Conservation (phyloP, 2,329 filamentous ascomycete species). For the Didymella lethalis region DNA sequence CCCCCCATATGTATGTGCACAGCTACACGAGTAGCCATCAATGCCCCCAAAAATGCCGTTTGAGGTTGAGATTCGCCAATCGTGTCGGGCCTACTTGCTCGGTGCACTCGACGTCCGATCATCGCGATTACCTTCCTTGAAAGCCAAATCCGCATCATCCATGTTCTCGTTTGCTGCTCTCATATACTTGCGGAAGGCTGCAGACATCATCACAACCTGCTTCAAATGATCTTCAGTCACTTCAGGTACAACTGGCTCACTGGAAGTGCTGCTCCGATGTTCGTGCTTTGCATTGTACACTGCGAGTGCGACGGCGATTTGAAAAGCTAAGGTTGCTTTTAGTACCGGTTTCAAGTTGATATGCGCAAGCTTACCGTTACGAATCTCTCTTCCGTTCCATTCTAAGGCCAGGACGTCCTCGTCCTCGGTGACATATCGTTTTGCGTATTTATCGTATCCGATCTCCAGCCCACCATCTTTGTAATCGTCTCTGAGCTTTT, state of each 20-base stretch:
- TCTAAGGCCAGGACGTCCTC: conserved; percentile 26
- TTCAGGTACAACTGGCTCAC: background rate
- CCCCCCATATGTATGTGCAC: too few species aligned
- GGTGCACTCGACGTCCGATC: background rate
- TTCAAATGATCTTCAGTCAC: background rate
- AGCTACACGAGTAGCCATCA: too few species aligned
- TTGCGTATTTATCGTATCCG: conserved; percentile 21
- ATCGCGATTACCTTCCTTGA: background rate
- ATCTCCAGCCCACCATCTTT: conserved; percentile 11
- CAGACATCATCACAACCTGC: conserved; percentile 5
- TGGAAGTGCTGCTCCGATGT: background rate
- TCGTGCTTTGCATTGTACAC: conserved; percentile 3
- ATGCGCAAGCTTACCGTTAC: conserved; percentile 30
- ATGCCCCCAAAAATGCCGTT: too few species aligned
- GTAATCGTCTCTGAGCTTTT: conserved; percentile 22
- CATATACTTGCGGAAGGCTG: conserved; percentile 1
- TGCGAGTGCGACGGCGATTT: conserved; percentile 7
- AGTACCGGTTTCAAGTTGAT: background rate
- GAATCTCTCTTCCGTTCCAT: conserved; percentile 44
- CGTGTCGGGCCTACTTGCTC: too few species aligned
- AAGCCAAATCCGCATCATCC: background rate
- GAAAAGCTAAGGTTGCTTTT: background rate
- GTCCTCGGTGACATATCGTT: conserved; percentile 22
- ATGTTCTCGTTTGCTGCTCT: background rate
- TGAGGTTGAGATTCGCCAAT: too few species aligned